Percentiles rank a stretch among this genome's conserved stretches.
Evolutionary conservation across 805 yeast species (phyloP).

Genomic region (Candida ficus): DNA sequence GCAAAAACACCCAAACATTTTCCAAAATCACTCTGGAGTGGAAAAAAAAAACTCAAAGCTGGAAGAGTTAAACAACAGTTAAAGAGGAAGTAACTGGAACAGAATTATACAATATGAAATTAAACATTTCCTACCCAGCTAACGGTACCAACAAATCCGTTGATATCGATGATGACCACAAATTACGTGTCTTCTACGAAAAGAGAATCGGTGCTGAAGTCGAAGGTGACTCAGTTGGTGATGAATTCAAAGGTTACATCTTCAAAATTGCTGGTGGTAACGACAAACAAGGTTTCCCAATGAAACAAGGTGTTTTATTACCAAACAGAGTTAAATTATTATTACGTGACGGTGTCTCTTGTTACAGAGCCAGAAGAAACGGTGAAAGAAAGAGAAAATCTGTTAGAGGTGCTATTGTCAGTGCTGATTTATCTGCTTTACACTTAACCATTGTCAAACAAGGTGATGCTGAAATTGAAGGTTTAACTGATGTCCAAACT

Average conservation of each 20-base stretch:
- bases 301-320: conserved; percentile 99
- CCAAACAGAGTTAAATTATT: conserved; percentile 99
- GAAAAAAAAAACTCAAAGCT: conserved; percentile 7
- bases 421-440: conserved; percentile 92
- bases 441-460: conserved; percentile 92
- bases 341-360: conserved; percentile 89
- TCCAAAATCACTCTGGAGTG: neutral
- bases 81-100: too few species aligned
- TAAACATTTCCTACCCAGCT: conserved; percentile 99
- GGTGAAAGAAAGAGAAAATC: conserved; percentile 99
- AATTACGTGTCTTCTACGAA: conserved; percentile 96
- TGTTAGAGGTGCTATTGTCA: conserved; percentile 99
- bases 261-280: conserved; percentile 99
- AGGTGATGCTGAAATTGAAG: conserved; percentile 94
- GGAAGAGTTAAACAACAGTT: neutral
- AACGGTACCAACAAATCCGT: conserved; percentile 99
- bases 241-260: conserved; percentile 97
- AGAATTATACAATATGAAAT: conserved; percentile 25
- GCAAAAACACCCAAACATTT: conserved; percentile 7
- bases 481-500: conserved; percentile 88
- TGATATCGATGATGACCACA: conserved; percentile 99
- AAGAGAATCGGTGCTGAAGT: conserved; percentile 99
- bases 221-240: conserved; percentile 97
- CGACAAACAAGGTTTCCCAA: conserved; percentile 99
- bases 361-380: conserved; percentile 99